Conservation (phyloP, 1,284 basidiomycete species). For the Quambalaria eucalypti region DNA sequence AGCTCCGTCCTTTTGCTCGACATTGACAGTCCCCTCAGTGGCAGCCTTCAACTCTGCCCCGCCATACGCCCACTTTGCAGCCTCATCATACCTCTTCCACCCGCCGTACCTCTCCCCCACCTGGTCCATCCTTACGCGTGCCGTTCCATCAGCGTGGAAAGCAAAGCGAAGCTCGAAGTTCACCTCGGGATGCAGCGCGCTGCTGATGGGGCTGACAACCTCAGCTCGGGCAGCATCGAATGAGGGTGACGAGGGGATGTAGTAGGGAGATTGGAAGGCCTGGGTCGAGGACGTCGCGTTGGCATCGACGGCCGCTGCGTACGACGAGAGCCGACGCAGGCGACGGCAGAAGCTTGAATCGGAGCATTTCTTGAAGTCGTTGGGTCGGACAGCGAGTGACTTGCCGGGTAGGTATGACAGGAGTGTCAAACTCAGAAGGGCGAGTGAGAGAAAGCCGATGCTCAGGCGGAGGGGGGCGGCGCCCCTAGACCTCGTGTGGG, state of each 20-base stretch:
- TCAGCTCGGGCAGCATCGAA: slow-evolving; percentile 15
- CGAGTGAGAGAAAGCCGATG: too few relatives aligned
- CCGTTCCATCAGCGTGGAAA: slow-evolving; percentile 39
- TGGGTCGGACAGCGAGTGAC: slow-evolving; percentile 13
- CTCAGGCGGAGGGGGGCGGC: too few relatives aligned
- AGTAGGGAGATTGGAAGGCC: slow-evolving; percentile 32
- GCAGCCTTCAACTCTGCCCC: slow-evolving; percentile 26
- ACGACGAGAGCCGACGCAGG: slow-evolving; percentile 31
- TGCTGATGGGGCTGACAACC: slow-evolving; percentile 21
- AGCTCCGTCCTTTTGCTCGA: slow-evolving; percentile 4
- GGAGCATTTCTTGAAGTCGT: slow-evolving; percentile 43
- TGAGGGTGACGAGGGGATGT: slow-evolving; percentile 6
- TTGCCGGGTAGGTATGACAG: too few relatives aligned
- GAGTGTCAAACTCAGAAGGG: too few relatives aligned
- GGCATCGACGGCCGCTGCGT: slow-evolving; percentile 24
- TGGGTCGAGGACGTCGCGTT: slow-evolving; percentile 11
- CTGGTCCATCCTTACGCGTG: slow-evolving; percentile 38
- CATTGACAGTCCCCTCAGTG: slow-evolving; percentile 1
- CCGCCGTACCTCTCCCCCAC: slow-evolving; percentile 25
- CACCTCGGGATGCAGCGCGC: slow-evolving; percentile 35
- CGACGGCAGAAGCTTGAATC: slow-evolving; percentile 45
- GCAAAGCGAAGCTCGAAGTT: slow-evolving; percentile 28
- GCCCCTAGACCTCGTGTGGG: too few relatives aligned
- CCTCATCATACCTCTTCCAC: slow-evolving; percentile 39
- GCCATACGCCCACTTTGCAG: slow-evolving; percentile 33